A percentile compares a stretch with the other conserved stretches of the same genome.
Conservation (phyloP, 306 rosid species). For the Pyrus pyrifolia region DNA sequence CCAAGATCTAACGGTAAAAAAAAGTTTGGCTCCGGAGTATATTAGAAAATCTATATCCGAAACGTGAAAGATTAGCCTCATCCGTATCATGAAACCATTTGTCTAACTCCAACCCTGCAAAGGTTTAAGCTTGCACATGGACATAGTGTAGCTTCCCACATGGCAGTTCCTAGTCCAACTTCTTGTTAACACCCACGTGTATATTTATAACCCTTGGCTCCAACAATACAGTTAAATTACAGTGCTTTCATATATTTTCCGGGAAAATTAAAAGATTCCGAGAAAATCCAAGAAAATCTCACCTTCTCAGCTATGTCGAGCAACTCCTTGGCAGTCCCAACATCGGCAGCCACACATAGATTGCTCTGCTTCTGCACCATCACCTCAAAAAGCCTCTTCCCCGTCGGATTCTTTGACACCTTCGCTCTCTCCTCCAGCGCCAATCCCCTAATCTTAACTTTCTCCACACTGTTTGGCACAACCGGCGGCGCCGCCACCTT, state of each 20-base stretch:
- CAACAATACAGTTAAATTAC: not conserved
- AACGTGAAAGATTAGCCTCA: not conserved
- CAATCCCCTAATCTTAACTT: constrained; percentile 37
- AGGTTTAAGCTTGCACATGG: not conserved
- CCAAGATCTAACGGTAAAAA: too few relatives aligned
- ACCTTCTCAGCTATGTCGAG: constrained; percentile 81
- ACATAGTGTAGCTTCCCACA: not conserved
- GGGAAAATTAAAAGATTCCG: not conserved
- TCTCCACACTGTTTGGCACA: constrained; percentile 29
- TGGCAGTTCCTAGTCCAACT: not conserved
- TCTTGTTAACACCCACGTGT: not conserved
- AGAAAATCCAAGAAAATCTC: constrained; percentile 7
- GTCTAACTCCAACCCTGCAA: not conserved
- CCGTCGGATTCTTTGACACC: constrained; percentile 69
- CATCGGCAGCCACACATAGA: constrained; percentile 87
- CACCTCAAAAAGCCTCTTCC: constrained; percentile 73
- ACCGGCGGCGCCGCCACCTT: constrained; percentile 49
- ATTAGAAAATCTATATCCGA: too few relatives aligned
- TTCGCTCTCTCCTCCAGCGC: constrained; percentile 60
- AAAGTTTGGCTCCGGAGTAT: too few relatives aligned
- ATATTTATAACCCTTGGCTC: not conserved
- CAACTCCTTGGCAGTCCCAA: constrained; percentile 71
- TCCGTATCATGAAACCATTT: not conserved
- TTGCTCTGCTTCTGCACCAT: constrained; percentile 80
- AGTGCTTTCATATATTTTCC: not conserved